Percentiles rank a stretch among this genome's conserved stretches.
Conservation (phyloP, 1,139 yeast species). For the Neolecta irregularis region DNA sequence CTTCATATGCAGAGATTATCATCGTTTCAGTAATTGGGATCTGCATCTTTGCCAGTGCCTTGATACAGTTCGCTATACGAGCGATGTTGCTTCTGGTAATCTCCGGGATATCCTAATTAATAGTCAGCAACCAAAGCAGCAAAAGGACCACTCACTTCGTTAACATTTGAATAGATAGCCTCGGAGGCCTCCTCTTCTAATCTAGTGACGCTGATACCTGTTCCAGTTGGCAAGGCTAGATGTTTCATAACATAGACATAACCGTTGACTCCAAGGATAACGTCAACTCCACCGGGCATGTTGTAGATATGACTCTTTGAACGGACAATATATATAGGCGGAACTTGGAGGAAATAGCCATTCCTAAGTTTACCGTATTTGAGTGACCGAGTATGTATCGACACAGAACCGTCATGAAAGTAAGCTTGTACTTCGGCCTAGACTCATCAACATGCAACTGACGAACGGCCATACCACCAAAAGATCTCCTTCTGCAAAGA, state of each 20-base stretch:
- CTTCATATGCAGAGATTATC: conserved; percentile 70
- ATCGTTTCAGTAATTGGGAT: conserved; percentile 76
- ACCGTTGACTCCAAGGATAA: conserved; percentile 87
- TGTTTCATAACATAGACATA: conserved; percentile 84
- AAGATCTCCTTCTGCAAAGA: conserved; percentile 91
- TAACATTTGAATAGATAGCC: conserved; percentile 87
- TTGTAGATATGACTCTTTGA: conserved; percentile 75
- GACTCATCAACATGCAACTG: neutral
- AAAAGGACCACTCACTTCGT: conserved; percentile 32
- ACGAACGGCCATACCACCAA: conserved; percentile 32
- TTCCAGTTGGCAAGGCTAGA: conserved; percentile 26
- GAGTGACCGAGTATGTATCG: conserved; percentile 84
- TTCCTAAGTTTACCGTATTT: conserved; percentile 90
- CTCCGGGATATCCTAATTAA: conserved; percentile 32
- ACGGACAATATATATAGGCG: conserved; percentile 66
- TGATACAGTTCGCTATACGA: conserved; percentile 69
- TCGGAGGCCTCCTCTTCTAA: conserved; percentile 88
- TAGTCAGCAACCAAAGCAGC: conserved; percentile 6
- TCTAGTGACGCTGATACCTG: conserved; percentile 40
- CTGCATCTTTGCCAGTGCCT: conserved; percentile 66
- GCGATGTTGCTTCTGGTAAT: conserved; percentile 59
- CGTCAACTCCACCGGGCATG: conserved; percentile 80
- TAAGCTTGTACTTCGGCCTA: conserved; percentile 82
- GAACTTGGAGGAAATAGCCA: conserved; percentile 69
- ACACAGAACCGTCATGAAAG: conserved; percentile 80